A percentile compares a stretch with the other conserved stretches of the same genome.
Evolutionary conservation across 2,329 filamentous ascomycete genomes (phyloP).

Genomic region (Ampelomyces quisqualis): DNA sequence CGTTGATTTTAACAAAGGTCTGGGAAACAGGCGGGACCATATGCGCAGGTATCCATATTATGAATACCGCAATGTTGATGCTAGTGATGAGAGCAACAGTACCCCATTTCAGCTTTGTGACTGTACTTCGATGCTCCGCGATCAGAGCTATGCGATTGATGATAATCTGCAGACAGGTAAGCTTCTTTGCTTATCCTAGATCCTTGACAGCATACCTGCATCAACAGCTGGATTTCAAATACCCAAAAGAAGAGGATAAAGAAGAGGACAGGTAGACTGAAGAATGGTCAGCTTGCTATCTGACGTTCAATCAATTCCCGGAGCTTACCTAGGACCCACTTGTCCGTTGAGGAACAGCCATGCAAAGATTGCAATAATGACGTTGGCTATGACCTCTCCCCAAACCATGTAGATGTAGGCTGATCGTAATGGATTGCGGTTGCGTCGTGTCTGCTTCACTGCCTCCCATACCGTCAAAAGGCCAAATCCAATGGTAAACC

Average conservation of each 20-base stretch:
- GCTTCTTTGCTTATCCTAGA: too few relatives aligned
- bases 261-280: constrained; percentile 35
- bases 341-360: constrained; percentile 36
- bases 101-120: constrained; percentile 51
- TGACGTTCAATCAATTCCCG: too few relatives aligned
- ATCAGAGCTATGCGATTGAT: constrained; percentile 57
- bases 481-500: constrained; percentile 40
- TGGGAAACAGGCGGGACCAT: constrained; percentile 34
- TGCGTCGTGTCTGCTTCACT: constrained; percentile 39
- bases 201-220: constrained; percentile 48
- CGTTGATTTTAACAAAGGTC: constrained; percentile 50
- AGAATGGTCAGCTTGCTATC: constrained; percentile 2
- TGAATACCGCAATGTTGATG: constrained; percentile 57
- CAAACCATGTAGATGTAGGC: constrained; percentile 43
- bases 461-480: constrained; percentile 40
- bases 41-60: constrained; percentile 56
- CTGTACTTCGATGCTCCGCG: constrained; percentile 44
- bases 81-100: constrained; percentile 49
- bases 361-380: constrained; percentile 32
- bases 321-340: constrained; percentile 33
- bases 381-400: constrained; percentile 35
- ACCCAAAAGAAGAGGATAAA: constrained; percentile 39
- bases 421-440: constrained; percentile 36
- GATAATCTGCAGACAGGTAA: too few relatives aligned
- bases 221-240: constrained; percentile 50